Conservation (phyloP, 2,329 filamentous ascomycete species). For the Alternaria gaisen region DNA sequence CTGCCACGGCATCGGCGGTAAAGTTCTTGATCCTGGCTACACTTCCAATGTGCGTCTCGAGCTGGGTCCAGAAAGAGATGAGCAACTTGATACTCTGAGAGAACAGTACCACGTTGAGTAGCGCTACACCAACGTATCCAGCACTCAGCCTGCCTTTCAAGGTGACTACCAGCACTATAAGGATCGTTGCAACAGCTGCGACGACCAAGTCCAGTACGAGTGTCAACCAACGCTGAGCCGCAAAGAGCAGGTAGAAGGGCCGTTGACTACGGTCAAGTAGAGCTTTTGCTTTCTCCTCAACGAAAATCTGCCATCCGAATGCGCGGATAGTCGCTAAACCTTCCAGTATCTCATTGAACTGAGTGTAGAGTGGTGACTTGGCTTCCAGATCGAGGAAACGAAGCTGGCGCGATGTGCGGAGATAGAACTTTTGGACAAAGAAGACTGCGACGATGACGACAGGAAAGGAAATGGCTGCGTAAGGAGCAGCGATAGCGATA, state of each 20-base stretch:
- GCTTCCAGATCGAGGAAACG: slow-evolving; percentile 64
- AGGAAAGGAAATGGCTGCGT: slow-evolving; percentile 53
- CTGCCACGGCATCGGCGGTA: slow-evolving; percentile 54
- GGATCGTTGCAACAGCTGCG: slow-evolving; percentile 50
- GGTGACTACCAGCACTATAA: slow-evolving; percentile 47
- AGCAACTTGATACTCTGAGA: slow-evolving; percentile 61
- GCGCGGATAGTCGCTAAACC: slow-evolving; percentile 62
- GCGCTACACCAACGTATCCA: slow-evolving; percentile 62
- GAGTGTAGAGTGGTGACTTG: slow-evolving; percentile 60
- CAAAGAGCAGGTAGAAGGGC: slow-evolving; percentile 58
- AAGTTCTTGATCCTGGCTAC: slow-evolving; percentile 66
- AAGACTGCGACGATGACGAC: slow-evolving; percentile 51
- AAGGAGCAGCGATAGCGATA: slow-evolving; percentile 53
- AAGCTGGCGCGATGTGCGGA: slow-evolving; percentile 58
- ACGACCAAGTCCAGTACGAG: slow-evolving; percentile 54
- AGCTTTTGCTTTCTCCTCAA: slow-evolving; percentile 49
- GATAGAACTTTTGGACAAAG: slow-evolving; percentile 57
- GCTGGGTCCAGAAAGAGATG: slow-evolving; percentile 63
- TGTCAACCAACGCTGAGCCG: slow-evolving; percentile 57
- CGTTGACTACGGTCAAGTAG: slow-evolving; percentile 54
- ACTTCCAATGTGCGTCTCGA: slow-evolving; percentile 67
- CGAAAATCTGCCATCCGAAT: slow-evolving; percentile 58
- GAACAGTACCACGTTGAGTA: slow-evolving; percentile 64
- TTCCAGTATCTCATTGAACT: slow-evolving; percentile 61
- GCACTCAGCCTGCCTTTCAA: slow-evolving; percentile 54